These are phyloP conservation scores for Trypanosoma avium DNA, from an alignment of 208 protist species.

Conservation along the genomic window DNA sequence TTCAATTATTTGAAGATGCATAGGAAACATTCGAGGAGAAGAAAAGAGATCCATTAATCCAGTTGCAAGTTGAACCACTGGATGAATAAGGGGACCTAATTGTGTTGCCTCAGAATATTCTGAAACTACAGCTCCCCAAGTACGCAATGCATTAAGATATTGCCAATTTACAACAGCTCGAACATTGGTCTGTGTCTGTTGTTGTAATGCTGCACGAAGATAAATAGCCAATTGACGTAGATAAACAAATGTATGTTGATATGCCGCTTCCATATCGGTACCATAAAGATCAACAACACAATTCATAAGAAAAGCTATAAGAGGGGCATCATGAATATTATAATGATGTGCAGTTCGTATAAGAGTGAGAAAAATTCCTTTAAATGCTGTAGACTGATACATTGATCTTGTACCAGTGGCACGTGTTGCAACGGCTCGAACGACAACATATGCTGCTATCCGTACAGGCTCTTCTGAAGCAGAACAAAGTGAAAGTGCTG, in stretches of 20 bases:
- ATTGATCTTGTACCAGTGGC: conserved; percentile 86
- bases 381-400: conserved; percentile 91
- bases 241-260: conserved; percentile 97
- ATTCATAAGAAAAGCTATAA: conserved; percentile 93
- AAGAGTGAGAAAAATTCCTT: conserved; percentile 92
- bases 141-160: conserved; percentile 92
- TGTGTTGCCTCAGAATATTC: conserved; percentile 81
- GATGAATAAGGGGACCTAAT: conserved; percentile 90
- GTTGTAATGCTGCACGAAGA: conserved; percentile 92
- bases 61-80: conserved; percentile 91
- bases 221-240: conserved; percentile 97
- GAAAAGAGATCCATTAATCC: conserved; percentile 90
- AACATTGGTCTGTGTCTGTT: conserved; percentile 89
- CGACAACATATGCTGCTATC: conserved; percentile 84
- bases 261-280: conserved; percentile 91
- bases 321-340: conserved; percentile 70
- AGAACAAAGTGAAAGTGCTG: conserved; percentile 66
- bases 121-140: conserved; percentile 93
- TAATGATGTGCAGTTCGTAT: conserved; percentile 85
- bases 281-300: conserved; percentile 95
- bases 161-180: conserved; percentile 97
- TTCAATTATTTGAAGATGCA: conserved; percentile 93
- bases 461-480: conserved; percentile 77
- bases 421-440: conserved; percentile 85
- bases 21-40: conserved; percentile 93